Percentiles rank a stretch among this genome's conserved stretches.
Evolutionary conservation across 768 basidiomycete species (phyloP).

Genomic region (Lactarius hengduanensis): DNA sequence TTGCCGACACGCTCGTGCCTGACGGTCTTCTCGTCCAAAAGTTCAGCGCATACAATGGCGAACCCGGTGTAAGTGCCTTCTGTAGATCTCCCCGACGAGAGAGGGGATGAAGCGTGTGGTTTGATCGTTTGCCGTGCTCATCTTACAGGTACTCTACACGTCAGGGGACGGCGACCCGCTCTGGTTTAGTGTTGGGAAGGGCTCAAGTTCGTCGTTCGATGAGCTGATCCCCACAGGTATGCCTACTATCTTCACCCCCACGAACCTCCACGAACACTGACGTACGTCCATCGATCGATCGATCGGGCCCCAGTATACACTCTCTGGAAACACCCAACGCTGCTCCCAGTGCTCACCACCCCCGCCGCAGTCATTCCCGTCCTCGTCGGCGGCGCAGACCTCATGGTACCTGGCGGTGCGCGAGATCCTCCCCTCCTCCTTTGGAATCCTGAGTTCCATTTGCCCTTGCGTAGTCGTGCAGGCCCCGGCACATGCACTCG

Average conservation of each 20-base stretch:
- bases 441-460: not conserved
- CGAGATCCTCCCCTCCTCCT: slow-evolving; percentile 15
- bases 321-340: slow-evolving; percentile 67
- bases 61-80: slow-evolving; percentile 57
- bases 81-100: not conserved
- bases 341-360: slow-evolving; percentile 72
- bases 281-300: not conserved
- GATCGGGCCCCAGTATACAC: slow-evolving; percentile 54
- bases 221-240: slow-evolving; percentile 69
- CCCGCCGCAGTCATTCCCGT: slow-evolving; percentile 68
- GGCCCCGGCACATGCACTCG: slow-evolving; percentile 42
- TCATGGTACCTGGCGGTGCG: slow-evolving; percentile 86
- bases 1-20: slow-evolving; percentile 69
- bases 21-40: slow-evolving; percentile 69
- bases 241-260: not conserved
- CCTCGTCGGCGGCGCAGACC: slow-evolving; percentile 76
- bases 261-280: not conserved
- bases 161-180: slow-evolving; percentile 66
- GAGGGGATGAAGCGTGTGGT: slow-evolving; percentile 1
- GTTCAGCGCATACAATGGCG: slow-evolving; percentile 60
- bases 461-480: slow-evolving; percentile 53
- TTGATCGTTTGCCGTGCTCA: not conserved
- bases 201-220: slow-evolving; percentile 39
- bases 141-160: slow-evolving; percentile 57
- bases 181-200: slow-evolving; percentile 76